Evolutionary conservation across 2,329 filamentous ascomycete species (phyloP).

Genomic region (Alternaria panax): DNA sequence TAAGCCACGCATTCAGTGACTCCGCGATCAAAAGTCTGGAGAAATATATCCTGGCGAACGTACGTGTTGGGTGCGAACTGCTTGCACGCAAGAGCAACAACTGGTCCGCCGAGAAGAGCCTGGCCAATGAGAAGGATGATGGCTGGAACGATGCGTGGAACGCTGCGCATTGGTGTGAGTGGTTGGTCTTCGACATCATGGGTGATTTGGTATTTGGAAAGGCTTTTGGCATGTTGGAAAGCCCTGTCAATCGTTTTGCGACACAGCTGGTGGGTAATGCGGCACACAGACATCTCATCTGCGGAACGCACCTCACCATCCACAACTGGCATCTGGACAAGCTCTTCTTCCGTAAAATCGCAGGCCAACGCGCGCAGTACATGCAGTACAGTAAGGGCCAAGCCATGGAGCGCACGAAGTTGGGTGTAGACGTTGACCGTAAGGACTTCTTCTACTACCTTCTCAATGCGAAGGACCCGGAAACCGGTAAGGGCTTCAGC

Average conservation of each 20-base stretch:
- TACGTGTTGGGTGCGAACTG: constrained; percentile 51
- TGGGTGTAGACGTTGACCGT: constrained; percentile 50
- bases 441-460: constrained; percentile 60
- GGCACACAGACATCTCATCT: constrained; percentile 55
- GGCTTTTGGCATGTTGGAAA: constrained; percentile 54
- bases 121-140: constrained; percentile 26
- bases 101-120: constrained; percentile 12
- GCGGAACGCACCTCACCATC: constrained; percentile 54
- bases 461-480: constrained; percentile 56
- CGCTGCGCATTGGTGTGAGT: constrained; percentile 55
- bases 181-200: constrained; percentile 61
- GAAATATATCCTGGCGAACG: constrained; percentile 54
- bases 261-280: constrained; percentile 54
- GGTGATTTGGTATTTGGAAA: constrained; percentile 58
- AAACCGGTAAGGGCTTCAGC: constrained; percentile 55
- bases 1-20: constrained; percentile 58
- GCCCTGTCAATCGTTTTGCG: constrained; percentile 51
- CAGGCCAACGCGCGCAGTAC: constrained; percentile 50
- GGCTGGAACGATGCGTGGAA: constrained; percentile 55
- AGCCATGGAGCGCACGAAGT: constrained; percentile 53
- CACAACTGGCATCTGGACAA: constrained; percentile 55
- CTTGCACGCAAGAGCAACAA: constrained; percentile 35
- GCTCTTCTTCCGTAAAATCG: constrained; percentile 55
- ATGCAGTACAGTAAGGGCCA: constrained; percentile 55
- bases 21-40: constrained; percentile 56